Evolutionary conservation across 371 early-diverging fungal genomes (phyloP), one percentile per base, ranked within the genome.

Genomic region (Rhizopus delemar): DNA sequence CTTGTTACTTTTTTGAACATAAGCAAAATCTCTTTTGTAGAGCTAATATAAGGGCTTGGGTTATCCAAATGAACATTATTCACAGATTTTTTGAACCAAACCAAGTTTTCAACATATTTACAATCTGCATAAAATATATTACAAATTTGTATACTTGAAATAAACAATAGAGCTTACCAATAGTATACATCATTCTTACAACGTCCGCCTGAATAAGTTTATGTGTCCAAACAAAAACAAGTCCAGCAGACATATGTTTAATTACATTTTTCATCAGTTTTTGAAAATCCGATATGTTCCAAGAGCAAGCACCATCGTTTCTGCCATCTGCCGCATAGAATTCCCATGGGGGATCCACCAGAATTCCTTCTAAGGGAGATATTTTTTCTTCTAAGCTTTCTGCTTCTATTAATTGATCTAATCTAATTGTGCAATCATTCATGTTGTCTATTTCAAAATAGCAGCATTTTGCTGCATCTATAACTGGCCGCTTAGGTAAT

Each of bases 301-400:
- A 66, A 11, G 46, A 57, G 63, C 85, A 83, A 0, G 51, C 61
- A 0, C 81, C 82, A 61, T 85, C 83, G 36, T 80, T 77, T 36
- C 77, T 64, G 0, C 82, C 83, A 60, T 86, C 84, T 15, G 73
- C 73, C 3, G 80, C 70, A 62, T 79, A 77, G 48, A 78, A 80
- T 32, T 83, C 80, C 87, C 87, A 87, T 53, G 85, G 85, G 9
- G 85, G 87, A 67, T 87, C 87, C 1, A 83, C 77, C 46, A 87
- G 55, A 8, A 87, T 75, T 5, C 87, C 84, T 50, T 87, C 79
- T 9, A 83, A 41, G 1, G 61, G 33, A 2, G 72, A 71, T 8
- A 53, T 54, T 2, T 9, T 15, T 16, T 45, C 13, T 0, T 51
- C 29, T 15, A 53, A 29, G 12, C 33, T 13, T 33, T 53, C 36